Percentiles rank a stretch among this genome's conserved stretches.
Conservation (phyloP, 768 basidiomycete species). For the Boletus speciosus region DNA sequence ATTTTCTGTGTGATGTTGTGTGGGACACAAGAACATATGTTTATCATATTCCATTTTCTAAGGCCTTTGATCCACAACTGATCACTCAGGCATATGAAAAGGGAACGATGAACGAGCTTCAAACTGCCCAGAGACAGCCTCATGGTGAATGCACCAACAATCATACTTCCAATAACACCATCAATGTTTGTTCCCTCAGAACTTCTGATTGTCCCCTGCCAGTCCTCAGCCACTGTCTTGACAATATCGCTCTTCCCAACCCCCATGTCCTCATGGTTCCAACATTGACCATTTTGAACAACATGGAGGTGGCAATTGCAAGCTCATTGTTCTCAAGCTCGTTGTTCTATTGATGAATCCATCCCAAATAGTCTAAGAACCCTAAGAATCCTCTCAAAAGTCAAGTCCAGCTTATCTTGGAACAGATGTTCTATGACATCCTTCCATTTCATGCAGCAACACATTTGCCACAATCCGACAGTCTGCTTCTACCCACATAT, state of each 20-base stretch:
- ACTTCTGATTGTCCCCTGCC: background rate
- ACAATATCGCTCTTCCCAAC: background rate
- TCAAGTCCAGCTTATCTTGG: background rate
- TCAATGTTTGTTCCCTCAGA: background rate
- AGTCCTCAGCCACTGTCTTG: background rate
- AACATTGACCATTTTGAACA: background rate
- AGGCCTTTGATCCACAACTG: background rate
- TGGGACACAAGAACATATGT: background rate
- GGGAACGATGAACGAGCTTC: background rate
- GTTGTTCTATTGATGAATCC: too few species aligned
- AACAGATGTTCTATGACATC: constrained; percentile 4
- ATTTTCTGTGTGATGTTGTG: constrained; percentile 1
- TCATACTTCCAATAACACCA: background rate
- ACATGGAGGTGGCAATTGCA: background rate
- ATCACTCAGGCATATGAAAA: background rate
- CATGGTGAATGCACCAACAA: background rate
- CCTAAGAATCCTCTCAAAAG: background rate
- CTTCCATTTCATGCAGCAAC: too few species aligned
- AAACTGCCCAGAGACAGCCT: background rate
- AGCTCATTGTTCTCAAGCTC: too few species aligned
- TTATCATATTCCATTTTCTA: background rate
- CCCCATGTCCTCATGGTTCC: background rate
- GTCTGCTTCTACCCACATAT: too few species aligned
- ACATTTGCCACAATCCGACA: too few species aligned
- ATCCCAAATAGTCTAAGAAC: too few species aligned